A percentile compares a stretch with the other conserved stretches of the same genome.
Evolutionary conservation across 2,329 filamentous ascomycete genomes (phyloP).

Genomic region (Lecanicillium sp.): DNA sequence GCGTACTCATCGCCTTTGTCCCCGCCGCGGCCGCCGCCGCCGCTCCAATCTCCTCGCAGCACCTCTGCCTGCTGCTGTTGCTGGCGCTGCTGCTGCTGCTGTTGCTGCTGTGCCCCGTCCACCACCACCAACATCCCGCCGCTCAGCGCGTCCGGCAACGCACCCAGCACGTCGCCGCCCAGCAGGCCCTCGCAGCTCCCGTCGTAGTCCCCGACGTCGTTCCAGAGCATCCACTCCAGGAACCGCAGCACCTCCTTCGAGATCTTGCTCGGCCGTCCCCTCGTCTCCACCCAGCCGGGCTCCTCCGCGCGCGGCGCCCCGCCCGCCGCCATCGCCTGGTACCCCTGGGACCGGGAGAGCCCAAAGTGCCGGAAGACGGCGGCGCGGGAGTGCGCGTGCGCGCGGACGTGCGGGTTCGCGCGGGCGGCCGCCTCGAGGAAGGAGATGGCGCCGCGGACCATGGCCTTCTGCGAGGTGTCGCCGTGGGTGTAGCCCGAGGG

Average conservation of each 20-base stretch:
- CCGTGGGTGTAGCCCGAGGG: slow-evolving; percentile 31
- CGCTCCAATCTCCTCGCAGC: not conserved
- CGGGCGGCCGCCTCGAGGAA: slow-evolving; percentile 33
- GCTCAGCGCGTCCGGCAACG: not conserved
- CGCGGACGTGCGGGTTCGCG: slow-evolving; percentile 36
- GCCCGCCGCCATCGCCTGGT: slow-evolving; percentile 29
- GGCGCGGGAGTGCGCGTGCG: no score
- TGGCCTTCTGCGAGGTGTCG: slow-evolving; percentile 32
- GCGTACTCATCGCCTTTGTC: not conserved
- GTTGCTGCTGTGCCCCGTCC: not conserved
- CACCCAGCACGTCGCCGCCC: no score
- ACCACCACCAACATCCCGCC: not conserved
- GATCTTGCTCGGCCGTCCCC: slow-evolving; percentile 30
- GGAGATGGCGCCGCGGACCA: slow-evolving; percentile 34
- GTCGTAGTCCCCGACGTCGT: slow-evolving; percentile 26
- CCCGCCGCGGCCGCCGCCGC: not conserved
- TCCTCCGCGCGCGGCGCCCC: slow-evolving; percentile 24
- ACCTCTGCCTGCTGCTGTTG: not conserved
- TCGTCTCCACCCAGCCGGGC: slow-evolving; percentile 34
- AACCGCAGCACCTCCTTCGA: slow-evolving; percentile 28
- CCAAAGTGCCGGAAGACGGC: slow-evolving; percentile 35
- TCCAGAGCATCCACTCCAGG: slow-evolving; percentile 34
- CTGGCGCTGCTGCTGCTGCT: not conserved
- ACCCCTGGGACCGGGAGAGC: slow-evolving; percentile 32
- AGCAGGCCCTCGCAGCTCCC: slow-evolving; percentile 30